A percentile compares a stretch with the other conserved stretches of the same genome.
These are phyloP conservation scores for Obelidium mucronatum DNA, from an alignment of 192 early-diverging fungal genomes.

Conservation along the genomic window DNA sequence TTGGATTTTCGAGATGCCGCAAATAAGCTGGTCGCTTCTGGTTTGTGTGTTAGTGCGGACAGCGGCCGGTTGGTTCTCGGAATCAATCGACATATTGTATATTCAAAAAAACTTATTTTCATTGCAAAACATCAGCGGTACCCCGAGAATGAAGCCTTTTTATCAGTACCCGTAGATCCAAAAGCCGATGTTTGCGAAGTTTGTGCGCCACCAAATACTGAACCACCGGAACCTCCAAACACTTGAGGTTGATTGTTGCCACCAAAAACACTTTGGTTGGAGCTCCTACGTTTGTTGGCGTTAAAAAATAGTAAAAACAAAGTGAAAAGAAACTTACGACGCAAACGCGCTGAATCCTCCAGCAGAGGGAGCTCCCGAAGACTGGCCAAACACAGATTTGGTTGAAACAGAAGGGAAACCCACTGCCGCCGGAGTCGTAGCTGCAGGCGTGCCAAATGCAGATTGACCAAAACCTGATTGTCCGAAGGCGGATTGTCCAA, in stretches of 20 bases:
- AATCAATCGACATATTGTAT: no score
- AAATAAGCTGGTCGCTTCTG: no score
- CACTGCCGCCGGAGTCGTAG: neutral
- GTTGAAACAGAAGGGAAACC: conserved; percentile 11
- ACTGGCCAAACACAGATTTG: conserved; percentile 27
- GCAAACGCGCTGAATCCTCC: conserved; percentile 22
- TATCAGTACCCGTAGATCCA: neutral
- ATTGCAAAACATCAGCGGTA: conserved; percentile 11
- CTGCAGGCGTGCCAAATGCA: conserved; percentile 14
- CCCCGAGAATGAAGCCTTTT: conserved; percentile 19
- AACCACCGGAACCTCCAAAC: conserved; percentile 1
- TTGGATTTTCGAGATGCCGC: no score
- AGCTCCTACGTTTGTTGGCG: neutral
- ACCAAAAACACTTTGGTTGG: conserved; percentile 31
- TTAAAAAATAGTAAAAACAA: neutral
- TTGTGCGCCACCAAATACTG: conserved; percentile 1
- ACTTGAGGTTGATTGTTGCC: neutral
- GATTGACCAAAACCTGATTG: conserved; percentile 21
- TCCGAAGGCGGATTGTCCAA: conserved; percentile 21
- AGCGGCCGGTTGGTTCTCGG: no score
- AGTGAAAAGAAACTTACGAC: neutral
- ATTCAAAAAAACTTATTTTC: no score
- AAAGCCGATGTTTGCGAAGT: neutral
- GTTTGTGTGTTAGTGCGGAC: no score
- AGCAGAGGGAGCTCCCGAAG: neutral